Conservation (phyloP, 2,329 filamentous ascomycete species). For the Fusarium hainanense region DNA sequence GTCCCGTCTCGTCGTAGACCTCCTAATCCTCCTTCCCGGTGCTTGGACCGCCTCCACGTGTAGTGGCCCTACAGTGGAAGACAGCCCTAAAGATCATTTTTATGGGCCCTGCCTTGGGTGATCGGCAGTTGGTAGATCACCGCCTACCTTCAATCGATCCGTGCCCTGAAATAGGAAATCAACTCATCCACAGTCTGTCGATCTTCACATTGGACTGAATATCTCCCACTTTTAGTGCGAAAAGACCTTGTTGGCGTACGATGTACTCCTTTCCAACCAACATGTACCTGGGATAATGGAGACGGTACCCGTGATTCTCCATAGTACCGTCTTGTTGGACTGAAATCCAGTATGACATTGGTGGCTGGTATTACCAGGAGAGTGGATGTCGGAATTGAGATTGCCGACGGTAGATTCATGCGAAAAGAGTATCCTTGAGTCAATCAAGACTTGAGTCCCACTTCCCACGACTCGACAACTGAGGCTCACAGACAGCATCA, state of each 20-base stretch:
- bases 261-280: not conserved
- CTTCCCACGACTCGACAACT: not conserved
- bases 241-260: not conserved
- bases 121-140: slow-evolving; percentile 6
- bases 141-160: not conserved
- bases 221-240: not conserved
- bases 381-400: not conserved
- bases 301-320: not conserved
- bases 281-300: not conserved
- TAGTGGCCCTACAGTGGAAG: not conserved
- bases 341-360: not conserved
- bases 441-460: not conserved
- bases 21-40: not conserved
- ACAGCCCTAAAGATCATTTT: not conserved
- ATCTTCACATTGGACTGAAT: not conserved
- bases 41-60: slow-evolving; percentile 4
- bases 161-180: slow-evolving; percentile 13
- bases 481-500: too few species aligned
- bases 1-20: not conserved
- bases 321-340: not conserved
- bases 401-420: slow-evolving; percentile 1
- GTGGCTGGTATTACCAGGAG: not conserved
- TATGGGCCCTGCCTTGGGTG: not conserved
- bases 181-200: slow-evolving; percentile 4
- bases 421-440: not conserved